A percentile compares a stretch with the other conserved stretches of the same genome.
phyloP scores from a whole-genome alignment of 75 land plant species.

The Picea glauca region DNA sequence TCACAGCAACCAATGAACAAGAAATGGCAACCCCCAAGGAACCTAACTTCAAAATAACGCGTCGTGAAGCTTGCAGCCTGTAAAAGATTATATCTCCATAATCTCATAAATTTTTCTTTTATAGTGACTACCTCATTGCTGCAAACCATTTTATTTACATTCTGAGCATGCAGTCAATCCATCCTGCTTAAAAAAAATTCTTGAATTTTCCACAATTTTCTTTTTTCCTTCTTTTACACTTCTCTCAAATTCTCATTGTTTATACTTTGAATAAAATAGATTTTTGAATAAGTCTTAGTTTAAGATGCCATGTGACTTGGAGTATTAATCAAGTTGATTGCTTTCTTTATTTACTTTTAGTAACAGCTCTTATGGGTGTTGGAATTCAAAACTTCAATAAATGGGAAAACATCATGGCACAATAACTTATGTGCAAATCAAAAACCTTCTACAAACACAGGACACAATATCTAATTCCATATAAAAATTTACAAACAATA shows the following conservation, averaged over 20 bases:
- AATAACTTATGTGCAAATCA: too few species aligned
- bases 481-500: too few species aligned
- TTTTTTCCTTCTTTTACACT: not conserved
- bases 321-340: not conserved
- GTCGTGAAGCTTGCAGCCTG: conserved; percentile 72
- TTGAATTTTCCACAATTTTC: not conserved
- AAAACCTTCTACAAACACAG: too few species aligned
- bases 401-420: too few species aligned
- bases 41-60: conserved; percentile 77
- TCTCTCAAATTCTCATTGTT: not conserved
- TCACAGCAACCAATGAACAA: conserved; percentile 53
- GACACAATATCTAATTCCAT: too few species aligned
- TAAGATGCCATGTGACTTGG: not conserved
- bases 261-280: not conserved
- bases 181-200: not conserved
- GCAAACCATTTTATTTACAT: not conserved
- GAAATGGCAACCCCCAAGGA: conserved; percentile 74
- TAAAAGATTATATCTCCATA: conserved; percentile 31
- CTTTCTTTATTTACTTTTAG: not conserved
- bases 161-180: not conserved
- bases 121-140: not conserved
- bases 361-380: not conserved
- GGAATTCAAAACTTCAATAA: too few species aligned
- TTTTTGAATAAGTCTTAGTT: not conserved
- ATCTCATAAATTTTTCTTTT: conserved; percentile 7